Evolutionary conservation across 2,329 filamentous ascomycete species (phyloP), one percentile per base, ranked within the genome.

Genomic region (Cadophora sp.): DNA sequence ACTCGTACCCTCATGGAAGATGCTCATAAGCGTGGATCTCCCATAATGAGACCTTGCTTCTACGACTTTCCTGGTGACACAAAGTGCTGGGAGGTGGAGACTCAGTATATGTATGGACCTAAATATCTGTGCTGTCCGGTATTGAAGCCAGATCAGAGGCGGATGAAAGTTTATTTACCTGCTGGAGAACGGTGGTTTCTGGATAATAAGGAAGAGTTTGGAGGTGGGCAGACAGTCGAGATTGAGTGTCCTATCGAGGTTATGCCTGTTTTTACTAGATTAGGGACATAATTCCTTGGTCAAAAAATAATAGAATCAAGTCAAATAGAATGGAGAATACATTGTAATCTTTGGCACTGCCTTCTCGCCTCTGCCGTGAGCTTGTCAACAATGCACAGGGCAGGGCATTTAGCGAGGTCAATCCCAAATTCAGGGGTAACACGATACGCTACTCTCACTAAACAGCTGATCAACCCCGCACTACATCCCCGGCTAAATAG

Each of bases 91-190:
- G 80, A 83, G 4, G 75, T 89, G 4, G 85, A 87, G 62, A 83
- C 83, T 37, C 84, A 90, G 79, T 91, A 91, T 74, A 86, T 91
- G 84, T 91, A 85, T 73, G 89, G 89, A 0, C 74, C 78, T n/a
- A 85, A 84, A 74, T 91, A 90, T 73, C 79, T 91, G 16, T 82
- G 85, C 8, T 84, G 82, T 14, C 89, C 89, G 0, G 81, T 91
- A 0, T 73, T 91, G 64, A 74, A 81, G n/a, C 76, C 85, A 0
- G 83, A 83, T 0, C 77, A 83, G 72, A 79, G 76, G 12, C 81
- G 75, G 29, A 79, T 80, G 7, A 79, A 75, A 6, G 83, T 85
- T 0, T 90, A 90, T 74, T 76, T 90, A 24, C 87, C 88, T 0
- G 83, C 82, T 7, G 76, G 75, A 3, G 78, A 72, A n/a, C 86